Percentiles rank a stretch among this genome's conserved stretches.
Conservation (phyloP, 2,329 filamentous ascomycete genomes). For the Fusarium sp. region DNA sequence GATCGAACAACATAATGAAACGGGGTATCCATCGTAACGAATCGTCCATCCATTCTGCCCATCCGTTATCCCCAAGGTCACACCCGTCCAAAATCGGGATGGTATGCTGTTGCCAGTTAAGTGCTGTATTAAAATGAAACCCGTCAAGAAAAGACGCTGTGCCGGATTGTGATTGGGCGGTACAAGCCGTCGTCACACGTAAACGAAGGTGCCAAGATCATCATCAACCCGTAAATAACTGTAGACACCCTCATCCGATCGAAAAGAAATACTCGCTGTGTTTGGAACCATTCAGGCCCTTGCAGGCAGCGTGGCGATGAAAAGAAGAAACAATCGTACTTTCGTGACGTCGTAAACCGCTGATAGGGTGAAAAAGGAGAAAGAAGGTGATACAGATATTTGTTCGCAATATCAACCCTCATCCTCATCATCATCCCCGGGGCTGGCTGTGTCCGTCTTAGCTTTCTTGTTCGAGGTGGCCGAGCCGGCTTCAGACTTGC, state of each 20-base stretch:
- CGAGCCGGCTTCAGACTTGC: constrained; percentile 67
- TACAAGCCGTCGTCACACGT: constrained; percentile 11
- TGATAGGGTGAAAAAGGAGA: constrained; percentile 48
- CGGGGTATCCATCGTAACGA: constrained; percentile 59
- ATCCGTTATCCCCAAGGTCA: constrained; percentile 49
- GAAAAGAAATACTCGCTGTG: constrained; percentile 15
- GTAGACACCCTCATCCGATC: constrained; percentile 18
- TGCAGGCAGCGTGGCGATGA: constrained; percentile 20
- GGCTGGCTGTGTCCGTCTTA: constrained; percentile 60
- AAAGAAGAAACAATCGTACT: constrained; percentile 45
- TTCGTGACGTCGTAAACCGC: constrained; percentile 54
- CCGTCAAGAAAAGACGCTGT: constrained; percentile 19
- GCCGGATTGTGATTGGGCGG: neutral
- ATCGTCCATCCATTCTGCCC: constrained; percentile 60
- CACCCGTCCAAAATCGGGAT: constrained; percentile 35
- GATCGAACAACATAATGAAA: constrained; percentile 43
- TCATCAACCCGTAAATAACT: constrained; percentile 27
- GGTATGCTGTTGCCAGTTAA: constrained; percentile 56
- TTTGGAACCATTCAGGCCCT: neutral
- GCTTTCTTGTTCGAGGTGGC: constrained; percentile 67
- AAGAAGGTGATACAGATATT: constrained; percentile 14
- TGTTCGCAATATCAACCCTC: constrained; percentile 51
- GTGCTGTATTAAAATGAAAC: constrained; percentile 52
- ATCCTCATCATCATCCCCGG: constrained; percentile 57
- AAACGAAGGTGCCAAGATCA: constrained; percentile 31